Percentiles rank a stretch among this genome's conserved stretches.
phyloP scores from a whole-genome alignment of 495 filamentous ascomycete genomes.

The Neurospora tetraspora region DNA sequence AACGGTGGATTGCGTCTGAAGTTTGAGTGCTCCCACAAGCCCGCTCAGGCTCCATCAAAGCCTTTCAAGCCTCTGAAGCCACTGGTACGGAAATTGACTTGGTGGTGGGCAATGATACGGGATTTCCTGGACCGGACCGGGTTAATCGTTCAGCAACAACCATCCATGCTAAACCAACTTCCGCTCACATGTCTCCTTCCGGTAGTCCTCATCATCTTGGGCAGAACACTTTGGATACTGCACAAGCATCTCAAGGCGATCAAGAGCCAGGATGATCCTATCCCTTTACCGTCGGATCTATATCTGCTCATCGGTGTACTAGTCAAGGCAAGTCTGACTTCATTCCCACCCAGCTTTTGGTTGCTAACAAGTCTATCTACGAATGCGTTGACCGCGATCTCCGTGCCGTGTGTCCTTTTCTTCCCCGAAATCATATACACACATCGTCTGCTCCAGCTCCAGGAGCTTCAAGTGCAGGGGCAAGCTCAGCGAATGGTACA shows the following conservation, averaged over 20 bases:
- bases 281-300: not conserved
- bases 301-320: not conserved
- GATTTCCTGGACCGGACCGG: not conserved
- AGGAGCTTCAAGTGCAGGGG: not conserved
- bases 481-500: not conserved
- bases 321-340: not conserved
- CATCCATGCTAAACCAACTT: not conserved
- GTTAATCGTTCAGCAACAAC: not conserved
- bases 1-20: not conserved
- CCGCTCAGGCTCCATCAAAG: not conserved
- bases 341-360: not conserved
- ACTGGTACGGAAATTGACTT: not conserved
- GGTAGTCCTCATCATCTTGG: not conserved
- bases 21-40: not conserved
- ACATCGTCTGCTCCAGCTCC: not conserved
- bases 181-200: not conserved
- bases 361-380: not conserved
- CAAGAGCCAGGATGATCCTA: not conserved
- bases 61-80: not conserved
- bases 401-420: not conserved
- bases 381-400: not conserved
- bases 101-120: not conserved
- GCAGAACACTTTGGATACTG: not conserved
- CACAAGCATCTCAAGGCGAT: not conserved
- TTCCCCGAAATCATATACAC: not conserved